phyloP scores from a whole-genome alignment of 2,329 filamentous ascomycete genomes.

The Hymenotorrendiella dingleyae region DNA sequence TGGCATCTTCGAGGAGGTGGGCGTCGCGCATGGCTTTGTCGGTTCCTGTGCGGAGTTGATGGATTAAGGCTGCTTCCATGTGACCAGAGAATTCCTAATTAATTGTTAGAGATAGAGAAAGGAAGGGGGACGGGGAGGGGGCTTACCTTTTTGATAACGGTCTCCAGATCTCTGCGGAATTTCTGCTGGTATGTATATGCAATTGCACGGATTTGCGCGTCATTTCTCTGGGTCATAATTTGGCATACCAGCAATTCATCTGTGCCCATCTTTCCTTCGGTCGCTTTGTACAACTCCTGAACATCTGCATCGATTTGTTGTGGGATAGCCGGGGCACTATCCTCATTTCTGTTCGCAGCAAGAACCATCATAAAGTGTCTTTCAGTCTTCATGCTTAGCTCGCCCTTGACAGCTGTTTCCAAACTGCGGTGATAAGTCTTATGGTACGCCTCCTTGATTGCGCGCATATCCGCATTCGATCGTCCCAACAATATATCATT shows the following conservation, averaged over 20 bases:
- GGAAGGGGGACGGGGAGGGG: slow-evolving; percentile 1
- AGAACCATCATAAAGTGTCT: slow-evolving; percentile 80
- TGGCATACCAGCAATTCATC: slow-evolving; percentile 74
- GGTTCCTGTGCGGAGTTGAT: slow-evolving; percentile 68
- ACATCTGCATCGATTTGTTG: slow-evolving; percentile 72
- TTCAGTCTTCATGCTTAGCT: slow-evolving; percentile 82
- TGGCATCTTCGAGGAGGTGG: slow-evolving; percentile 72
- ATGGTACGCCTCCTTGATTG: slow-evolving; percentile 77
- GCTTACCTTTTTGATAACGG: slow-evolving; percentile 63
- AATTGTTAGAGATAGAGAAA: slow-evolving; percentile 10
- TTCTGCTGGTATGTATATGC: slow-evolving; percentile 66
- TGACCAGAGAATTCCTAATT: slow-evolving; percentile 76
- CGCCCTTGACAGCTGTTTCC: slow-evolving; percentile 66
- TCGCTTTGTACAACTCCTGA: slow-evolving; percentile 67
- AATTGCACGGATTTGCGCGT: slow-evolving; percentile 81
- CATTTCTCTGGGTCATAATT: slow-evolving; percentile 68
- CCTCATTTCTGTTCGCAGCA: slow-evolving; percentile 67
- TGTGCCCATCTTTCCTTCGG: slow-evolving; percentile 65
- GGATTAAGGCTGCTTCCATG: slow-evolving; percentile 79
- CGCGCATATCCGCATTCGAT: slow-evolving; percentile 79
- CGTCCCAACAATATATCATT: slow-evolving; percentile 81
- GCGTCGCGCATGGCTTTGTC: slow-evolving; percentile 86
- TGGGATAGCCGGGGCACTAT: slow-evolving; percentile 66
- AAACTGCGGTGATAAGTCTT: slow-evolving; percentile 60
- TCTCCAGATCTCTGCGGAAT: slow-evolving; percentile 65